Conservation (phyloP, 345 rosid genomes). For the Abelmoschus esculentus region DNA sequence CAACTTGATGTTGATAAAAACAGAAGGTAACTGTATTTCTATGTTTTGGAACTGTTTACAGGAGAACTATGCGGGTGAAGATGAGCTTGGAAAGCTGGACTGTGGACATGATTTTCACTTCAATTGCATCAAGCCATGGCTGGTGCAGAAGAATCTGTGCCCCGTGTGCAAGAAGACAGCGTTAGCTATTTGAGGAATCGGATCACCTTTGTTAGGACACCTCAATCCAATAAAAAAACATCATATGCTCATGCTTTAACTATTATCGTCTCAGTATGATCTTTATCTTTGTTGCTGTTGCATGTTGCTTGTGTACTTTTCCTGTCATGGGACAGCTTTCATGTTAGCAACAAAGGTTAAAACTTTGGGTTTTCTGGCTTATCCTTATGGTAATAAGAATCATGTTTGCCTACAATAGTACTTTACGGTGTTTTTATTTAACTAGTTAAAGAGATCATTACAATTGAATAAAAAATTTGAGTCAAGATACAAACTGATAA, state of each 20-base stretch:
- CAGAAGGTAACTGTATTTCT: neutral
- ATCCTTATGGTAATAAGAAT: too few relatives aligned
- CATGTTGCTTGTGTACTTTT: neutral
- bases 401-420: too few relatives aligned
- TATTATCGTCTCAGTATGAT: neutral
- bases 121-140: constrained; percentile 33
- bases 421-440: too few relatives aligned
- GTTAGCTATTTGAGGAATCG: neutral
- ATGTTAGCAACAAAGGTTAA: neutral
- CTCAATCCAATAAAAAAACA: neutral
- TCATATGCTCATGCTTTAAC: neutral
- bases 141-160: constrained; percentile 27
- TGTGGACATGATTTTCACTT: constrained; percentile 36
- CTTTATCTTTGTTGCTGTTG: neutral
- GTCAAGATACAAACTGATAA: too few relatives aligned
- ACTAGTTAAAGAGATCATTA: too few relatives aligned
- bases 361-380: neutral
- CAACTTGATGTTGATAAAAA: neutral
- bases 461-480: too few relatives aligned
- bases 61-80: constrained; percentile 31
- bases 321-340: neutral
- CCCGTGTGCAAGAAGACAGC: constrained; percentile 35
- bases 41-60: constrained; percentile 1
- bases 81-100: constrained; percentile 23
- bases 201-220: neutral